Conservation (phyloP, 1,139 yeast species). For the Casaregolazyma suthepensis region DNA sequence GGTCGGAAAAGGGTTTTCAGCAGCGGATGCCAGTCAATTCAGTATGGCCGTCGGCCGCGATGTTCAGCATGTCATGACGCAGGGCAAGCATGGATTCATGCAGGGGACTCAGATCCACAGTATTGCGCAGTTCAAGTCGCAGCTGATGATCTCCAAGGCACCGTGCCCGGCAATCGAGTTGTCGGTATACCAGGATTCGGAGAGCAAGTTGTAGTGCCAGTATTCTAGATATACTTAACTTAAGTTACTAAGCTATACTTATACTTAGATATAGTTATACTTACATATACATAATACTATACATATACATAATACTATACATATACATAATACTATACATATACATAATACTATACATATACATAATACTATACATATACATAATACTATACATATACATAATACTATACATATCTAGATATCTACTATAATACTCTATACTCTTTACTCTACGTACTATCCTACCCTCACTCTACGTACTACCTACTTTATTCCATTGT, state of each 20-base stretch:
- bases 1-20: constrained; percentile 14
- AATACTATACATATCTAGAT: not conserved
- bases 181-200: constrained; percentile 17
- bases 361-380: constrained; percentile 12
- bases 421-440: not conserved
- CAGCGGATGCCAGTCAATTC: constrained; percentile 14
- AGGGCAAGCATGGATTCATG: constrained; percentile 14
- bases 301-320: too few relatives aligned
- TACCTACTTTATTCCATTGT: not conserved
- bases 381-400: too few relatives aligned
- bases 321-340: too few relatives aligned
- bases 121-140: constrained; percentile 28
- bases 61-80: constrained; percentile 9
- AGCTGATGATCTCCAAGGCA: constrained; percentile 28
- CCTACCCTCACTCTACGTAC: too few relatives aligned
- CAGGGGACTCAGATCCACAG: constrained; percentile 22
- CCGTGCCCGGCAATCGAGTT: constrained; percentile 32
- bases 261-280: constrained; percentile 19
- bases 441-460: not conserved
- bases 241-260: constrained; percentile 28
- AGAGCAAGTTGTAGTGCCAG: constrained; percentile 4
- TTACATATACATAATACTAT: too few relatives aligned
- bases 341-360: constrained; percentile 31
- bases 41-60: constrained; percentile 15
- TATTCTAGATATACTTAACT: too few relatives aligned